These are phyloP conservation scores for Saccharomyces pastorianus DNA, from an alignment of 1,139 yeast species.

Conservation along the genomic window DNA sequence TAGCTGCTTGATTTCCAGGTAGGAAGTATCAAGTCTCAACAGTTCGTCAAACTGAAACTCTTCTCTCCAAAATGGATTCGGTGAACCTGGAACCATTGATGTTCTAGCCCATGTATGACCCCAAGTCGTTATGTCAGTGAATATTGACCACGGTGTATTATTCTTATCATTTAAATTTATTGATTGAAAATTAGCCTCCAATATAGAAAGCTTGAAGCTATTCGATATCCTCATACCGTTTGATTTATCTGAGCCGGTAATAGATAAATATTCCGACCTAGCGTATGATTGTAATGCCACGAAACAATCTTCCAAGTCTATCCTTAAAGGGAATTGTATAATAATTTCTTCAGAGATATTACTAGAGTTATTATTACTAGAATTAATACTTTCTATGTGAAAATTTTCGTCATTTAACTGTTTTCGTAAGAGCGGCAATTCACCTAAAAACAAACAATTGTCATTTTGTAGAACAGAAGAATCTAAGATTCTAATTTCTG, in stretches of 20 bases:
- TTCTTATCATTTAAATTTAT: not conserved
- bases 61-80: conserved; percentile 68
- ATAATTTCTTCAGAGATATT: conserved; percentile 34
- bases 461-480: conserved; percentile 56
- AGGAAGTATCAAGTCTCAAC: conserved; percentile 39
- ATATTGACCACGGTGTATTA: conserved; percentile 36
- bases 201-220: conserved; percentile 46
- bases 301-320: conserved; percentile 79
- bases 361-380: conserved; percentile 12
- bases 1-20: conserved; percentile 32
- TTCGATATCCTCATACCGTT: conserved; percentile 43
- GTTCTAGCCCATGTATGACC: conserved; percentile 63
- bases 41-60: conserved; percentile 50
- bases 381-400: conserved; percentile 27
- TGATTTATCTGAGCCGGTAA: conserved; percentile 24
- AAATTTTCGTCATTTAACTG: conserved; percentile 12
- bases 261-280: conserved; percentile 41
- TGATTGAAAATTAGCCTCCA: conserved; percentile 51
- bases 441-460: conserved; percentile 53
- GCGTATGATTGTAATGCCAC: conserved; percentile 66
- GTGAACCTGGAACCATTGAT: conserved; percentile 43
- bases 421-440: conserved; percentile 44
- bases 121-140: conserved; percentile 61
- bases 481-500: conserved; percentile 63
- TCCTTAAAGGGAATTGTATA: conserved; percentile 58